Percentiles rank a stretch among this genome's conserved stretches.
These are phyloP conservation scores for Coniochaeta pulveracea DNA, from an alignment of 2,329 filamentous ascomycete genomes.

Conservation along the genomic window DNA sequence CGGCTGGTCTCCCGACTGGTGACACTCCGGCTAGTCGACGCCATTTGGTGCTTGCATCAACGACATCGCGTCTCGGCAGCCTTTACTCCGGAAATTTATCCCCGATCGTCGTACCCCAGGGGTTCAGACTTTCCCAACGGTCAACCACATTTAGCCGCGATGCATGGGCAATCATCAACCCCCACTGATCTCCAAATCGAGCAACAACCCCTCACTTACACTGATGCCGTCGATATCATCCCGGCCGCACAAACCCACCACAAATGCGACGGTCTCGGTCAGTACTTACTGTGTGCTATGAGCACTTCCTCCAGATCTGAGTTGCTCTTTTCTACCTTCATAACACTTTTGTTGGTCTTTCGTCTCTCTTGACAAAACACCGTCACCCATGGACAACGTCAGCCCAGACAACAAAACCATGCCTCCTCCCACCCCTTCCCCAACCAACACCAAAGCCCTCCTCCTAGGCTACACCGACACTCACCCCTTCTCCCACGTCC, in stretches of 20 bases:
- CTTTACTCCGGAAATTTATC: too few species aligned
- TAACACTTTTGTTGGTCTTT: neutral
- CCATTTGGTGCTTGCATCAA: too few species aligned
- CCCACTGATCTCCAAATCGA: conserved; percentile 2
- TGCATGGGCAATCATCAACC: neutral
- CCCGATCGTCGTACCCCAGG: too few species aligned
- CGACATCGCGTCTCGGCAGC: too few species aligned
- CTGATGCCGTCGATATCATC: conserved; percentile 3
- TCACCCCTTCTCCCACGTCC: conserved; percentile 45
- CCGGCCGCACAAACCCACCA: neutral
- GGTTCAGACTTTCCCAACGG: too few species aligned
- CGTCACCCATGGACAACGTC: neutral
- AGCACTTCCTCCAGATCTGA: too few species aligned
- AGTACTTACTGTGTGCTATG: neutral
- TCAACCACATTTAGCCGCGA: conserved; percentile 3
- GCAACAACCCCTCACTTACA: neutral
- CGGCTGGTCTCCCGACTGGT: too few species aligned
- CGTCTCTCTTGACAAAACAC: neutral
- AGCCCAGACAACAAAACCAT: neutral
- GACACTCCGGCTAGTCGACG: too few species aligned
- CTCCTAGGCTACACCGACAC: conserved; percentile 37
- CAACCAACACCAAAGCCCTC: conserved; percentile 10
- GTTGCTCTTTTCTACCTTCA: neutral
- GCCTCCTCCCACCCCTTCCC: neutral
- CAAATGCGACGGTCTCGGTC: neutral